A percentile compares a stretch with the other conserved stretches of the same genome.
These are phyloP conservation scores for Hyaloscypha finlandica DNA, from an alignment of 495 filamentous ascomycete species.

Conservation along the genomic window DNA sequence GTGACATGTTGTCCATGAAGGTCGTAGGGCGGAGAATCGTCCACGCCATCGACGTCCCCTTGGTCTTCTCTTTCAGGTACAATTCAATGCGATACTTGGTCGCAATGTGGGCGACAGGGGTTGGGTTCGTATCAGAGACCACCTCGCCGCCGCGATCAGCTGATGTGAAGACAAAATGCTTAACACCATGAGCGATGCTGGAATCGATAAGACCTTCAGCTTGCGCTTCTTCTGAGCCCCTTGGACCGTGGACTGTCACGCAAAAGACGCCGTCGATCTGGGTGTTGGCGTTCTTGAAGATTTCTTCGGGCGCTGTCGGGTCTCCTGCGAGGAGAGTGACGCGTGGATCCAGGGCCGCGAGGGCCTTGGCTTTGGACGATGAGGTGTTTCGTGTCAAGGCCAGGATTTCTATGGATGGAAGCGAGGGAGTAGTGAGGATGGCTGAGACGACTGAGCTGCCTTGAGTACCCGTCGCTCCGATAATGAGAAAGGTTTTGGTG, in stretches of 20 bases:
- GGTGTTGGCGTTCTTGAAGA: constrained; percentile 43
- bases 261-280: constrained; percentile 47
- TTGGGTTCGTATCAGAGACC: constrained; percentile 55
- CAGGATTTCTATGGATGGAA: constrained; percentile 54
- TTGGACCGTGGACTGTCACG: constrained; percentile 42
- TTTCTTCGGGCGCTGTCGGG: constrained; percentile 40
- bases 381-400: constrained; percentile 67
- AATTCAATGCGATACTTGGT: constrained; percentile 67
- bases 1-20: constrained; percentile 67
- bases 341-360: constrained; percentile 43
- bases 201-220: constrained; percentile 64
- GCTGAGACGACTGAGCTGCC: constrained; percentile 61
- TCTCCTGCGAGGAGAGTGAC: constrained; percentile 18
- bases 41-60: constrained; percentile 52
- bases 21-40: constrained; percentile 63
- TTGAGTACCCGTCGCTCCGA: constrained; percentile 75
- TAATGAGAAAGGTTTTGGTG: constrained; percentile 50
- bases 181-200: constrained; percentile 56
- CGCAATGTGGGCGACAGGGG: constrained; percentile 67
- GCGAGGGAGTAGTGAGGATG: constrained; percentile 45
- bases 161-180: constrained; percentile 68
- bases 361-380: constrained; percentile 55
- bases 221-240: constrained; percentile 55
- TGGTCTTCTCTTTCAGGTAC: constrained; percentile 46
- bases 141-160: constrained; percentile 68